Percentiles rank a stretch among this genome's conserved stretches.
phyloP scores from a whole-genome alignment of 495 filamentous ascomycete genomes.

The Chaetomidium leptoderma region DNA sequence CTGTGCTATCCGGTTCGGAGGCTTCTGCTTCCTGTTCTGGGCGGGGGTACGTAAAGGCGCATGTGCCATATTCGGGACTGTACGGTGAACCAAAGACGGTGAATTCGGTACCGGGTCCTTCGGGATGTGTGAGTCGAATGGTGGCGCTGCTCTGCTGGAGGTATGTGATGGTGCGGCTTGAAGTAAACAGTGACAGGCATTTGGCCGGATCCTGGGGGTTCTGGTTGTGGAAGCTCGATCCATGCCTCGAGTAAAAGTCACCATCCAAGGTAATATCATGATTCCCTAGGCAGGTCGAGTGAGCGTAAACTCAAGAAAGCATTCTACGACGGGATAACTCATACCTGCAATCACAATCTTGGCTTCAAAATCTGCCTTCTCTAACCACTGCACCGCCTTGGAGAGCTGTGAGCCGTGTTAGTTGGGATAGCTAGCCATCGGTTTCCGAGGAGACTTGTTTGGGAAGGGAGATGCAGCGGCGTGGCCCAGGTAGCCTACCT shows the following conservation, averaged over 20 bases:
- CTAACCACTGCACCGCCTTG: constrained; percentile 69
- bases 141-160: constrained; percentile 59
- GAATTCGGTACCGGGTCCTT: constrained; percentile 62
- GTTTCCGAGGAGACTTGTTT: too few relatives aligned
- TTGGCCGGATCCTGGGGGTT: constrained; percentile 51
- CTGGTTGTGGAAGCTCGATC: constrained; percentile 56
- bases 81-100: constrained; percentile 74
- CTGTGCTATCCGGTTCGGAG: constrained; percentile 25
- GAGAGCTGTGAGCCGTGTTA: constrained; percentile 28
- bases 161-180: constrained; percentile 57
- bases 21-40: neutral
- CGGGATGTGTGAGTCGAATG: constrained; percentile 52
- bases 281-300: constrained; percentile 52
- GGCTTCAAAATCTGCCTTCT: constrained; percentile 66
- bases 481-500: neutral
- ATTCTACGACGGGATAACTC: constrained; percentile 19
- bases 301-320: neutral
- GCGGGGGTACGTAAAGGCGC: constrained; percentile 65
- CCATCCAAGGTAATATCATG: constrained; percentile 73
- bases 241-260: constrained; percentile 56
- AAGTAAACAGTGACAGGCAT: constrained; percentile 53
- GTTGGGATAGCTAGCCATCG: too few relatives aligned
- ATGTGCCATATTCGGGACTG: constrained; percentile 57
- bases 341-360: constrained; percentile 82
- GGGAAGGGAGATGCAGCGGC: too few relatives aligned